These are phyloP conservation scores for Phytophthora melonis DNA, from an alignment of 352 stramenopile species.

Conservation along the genomic window DNA sequence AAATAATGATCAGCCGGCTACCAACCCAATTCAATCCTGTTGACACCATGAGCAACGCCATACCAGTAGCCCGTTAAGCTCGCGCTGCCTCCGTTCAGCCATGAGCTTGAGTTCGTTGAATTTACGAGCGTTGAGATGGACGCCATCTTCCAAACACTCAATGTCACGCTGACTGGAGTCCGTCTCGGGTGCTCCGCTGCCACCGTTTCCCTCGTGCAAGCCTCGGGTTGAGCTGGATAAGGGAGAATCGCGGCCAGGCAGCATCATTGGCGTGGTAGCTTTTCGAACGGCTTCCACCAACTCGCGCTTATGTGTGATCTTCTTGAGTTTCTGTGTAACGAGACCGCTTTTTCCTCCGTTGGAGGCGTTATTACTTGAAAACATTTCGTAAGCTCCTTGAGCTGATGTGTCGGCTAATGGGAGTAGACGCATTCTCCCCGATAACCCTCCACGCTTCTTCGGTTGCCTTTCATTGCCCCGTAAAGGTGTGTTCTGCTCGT, in stretches of 20 bases:
- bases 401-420: slow-evolving; percentile 51
- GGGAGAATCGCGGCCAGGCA: slow-evolving; percentile 54
- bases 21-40: neutral
- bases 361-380: slow-evolving; percentile 42
- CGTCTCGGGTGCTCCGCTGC: slow-evolving; percentile 38
- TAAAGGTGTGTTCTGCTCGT: slow-evolving; percentile 35
- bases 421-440: slow-evolving; percentile 57
- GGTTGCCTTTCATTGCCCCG: slow-evolving; percentile 46
- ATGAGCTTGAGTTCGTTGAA: slow-evolving; percentile 86
- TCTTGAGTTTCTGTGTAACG: slow-evolving; percentile 58
- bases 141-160: slow-evolving; percentile 73
- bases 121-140: slow-evolving; percentile 75
- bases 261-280: slow-evolving; percentile 69
- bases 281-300: slow-evolving; percentile 82
- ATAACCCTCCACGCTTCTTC: slow-evolving; percentile 61
- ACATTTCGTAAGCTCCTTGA: slow-evolving; percentile 38
- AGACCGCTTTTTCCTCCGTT: slow-evolving; percentile 37
- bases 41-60: neutral
- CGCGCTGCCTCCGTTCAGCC: slow-evolving; percentile 66
- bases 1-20: neutral
- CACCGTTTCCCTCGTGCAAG: slow-evolving; percentile 34
- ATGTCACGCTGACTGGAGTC: slow-evolving; percentile 68
- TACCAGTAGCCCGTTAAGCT: slow-evolving; percentile 71
- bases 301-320: slow-evolving; percentile 82
- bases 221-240: slow-evolving; percentile 38